Conservation (phyloP, 2,329 filamentous ascomycete genomes). For the Alternaria sp. region DNA sequence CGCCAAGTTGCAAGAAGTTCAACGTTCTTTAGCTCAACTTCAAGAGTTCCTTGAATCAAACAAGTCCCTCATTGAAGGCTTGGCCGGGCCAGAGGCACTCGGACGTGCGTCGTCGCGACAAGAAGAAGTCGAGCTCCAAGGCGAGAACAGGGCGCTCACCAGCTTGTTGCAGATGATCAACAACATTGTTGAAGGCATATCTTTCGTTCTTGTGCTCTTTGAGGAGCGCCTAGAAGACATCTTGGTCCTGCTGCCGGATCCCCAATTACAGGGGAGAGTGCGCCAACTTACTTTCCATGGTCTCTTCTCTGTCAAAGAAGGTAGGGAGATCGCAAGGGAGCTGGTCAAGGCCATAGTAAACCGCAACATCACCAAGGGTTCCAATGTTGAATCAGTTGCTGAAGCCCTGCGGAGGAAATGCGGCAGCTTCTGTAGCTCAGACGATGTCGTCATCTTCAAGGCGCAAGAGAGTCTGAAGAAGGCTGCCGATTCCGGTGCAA, state of each 20-base stretch:
- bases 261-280: conserved; percentile 72
- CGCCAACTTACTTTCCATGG: conserved; percentile 84
- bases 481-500: conserved; percentile 78
- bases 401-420: conserved; percentile 92
- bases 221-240: conserved; percentile 94
- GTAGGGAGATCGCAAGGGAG: conserved; percentile 89
- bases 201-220: conserved; percentile 92
- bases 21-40: conserved; percentile 80
- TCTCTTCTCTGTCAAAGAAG: conserved; percentile 79
- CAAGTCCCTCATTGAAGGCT: conserved; percentile 87
- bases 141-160: conserved; percentile 91
- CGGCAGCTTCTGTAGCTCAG: conserved; percentile 95
- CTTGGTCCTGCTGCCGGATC: conserved; percentile 73
- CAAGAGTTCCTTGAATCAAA: conserved; percentile 87
- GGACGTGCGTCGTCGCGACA: conserved; percentile 79
- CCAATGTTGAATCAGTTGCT: conserved; percentile 96
- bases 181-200: conserved; percentile 94
- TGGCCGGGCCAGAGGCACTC: conserved; percentile 90
- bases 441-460: conserved; percentile 98
- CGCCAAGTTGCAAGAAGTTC: conserved; percentile 75
- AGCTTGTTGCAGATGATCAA: conserved; percentile 85
- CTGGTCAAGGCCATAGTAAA: conserved; percentile 98
- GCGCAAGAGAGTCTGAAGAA: conserved; percentile 94
- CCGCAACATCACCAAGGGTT: conserved; percentile 93
- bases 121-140: conserved; percentile 90